These are phyloP conservation scores for Acrasis kona DNA, from an alignment of 78 protist species.

Conservation along the genomic window DNA sequence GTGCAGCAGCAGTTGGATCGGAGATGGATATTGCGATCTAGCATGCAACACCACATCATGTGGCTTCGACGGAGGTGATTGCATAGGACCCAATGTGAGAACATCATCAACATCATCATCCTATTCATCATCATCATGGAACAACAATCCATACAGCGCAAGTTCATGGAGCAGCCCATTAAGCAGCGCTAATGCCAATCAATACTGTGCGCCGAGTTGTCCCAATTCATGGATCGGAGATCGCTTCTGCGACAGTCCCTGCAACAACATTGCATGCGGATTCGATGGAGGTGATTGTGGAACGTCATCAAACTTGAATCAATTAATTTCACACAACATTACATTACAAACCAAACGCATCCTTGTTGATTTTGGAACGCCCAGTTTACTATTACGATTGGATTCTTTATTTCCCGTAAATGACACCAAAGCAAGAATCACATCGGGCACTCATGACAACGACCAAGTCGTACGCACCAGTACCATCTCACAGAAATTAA, in stretches of 20 bases:
- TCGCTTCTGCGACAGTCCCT: constrained; percentile 76
- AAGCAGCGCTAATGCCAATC: background rate
- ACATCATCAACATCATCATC: background rate
- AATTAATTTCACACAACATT: background rate
- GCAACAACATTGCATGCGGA: constrained; percentile 54
- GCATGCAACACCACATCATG: constrained; percentile 75
- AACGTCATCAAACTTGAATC: background rate
- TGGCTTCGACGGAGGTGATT: constrained; percentile 80
- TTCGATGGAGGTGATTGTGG: constrained; percentile 87
- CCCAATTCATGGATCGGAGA: constrained; percentile 89
- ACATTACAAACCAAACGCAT: background rate
- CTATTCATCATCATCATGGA: background rate
- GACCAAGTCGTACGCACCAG: constrained; percentile 42
- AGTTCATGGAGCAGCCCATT: background rate
- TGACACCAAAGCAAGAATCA: background rate
- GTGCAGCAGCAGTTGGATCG: constrained; percentile 78
- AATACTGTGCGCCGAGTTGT: constrained; percentile 67
- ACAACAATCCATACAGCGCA: background rate
- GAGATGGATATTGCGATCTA: constrained; percentile 86
- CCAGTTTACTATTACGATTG: background rate
- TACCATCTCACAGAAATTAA: constrained; percentile 44
- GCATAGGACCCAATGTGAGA: constrained; percentile 4
- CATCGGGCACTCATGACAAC: constrained; percentile 46
- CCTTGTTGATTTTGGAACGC: background rate
- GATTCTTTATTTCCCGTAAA: background rate